phyloP scores from a whole-genome alignment of 106 monocot species.

The Dioscorea zingiberensis region DNA sequence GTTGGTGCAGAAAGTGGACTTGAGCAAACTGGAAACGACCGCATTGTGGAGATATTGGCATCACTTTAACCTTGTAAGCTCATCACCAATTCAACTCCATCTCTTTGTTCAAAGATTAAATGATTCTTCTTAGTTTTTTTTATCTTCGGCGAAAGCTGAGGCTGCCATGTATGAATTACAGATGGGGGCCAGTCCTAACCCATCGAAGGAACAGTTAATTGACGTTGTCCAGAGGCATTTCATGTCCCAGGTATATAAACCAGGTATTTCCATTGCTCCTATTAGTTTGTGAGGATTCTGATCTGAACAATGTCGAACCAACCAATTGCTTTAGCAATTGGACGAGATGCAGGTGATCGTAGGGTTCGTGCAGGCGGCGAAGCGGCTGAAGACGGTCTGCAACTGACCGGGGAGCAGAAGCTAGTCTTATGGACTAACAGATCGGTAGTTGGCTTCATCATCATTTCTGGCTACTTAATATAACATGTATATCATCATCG shows the following conservation, averaged over 20 bases:
- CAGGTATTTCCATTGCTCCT: too few species aligned
- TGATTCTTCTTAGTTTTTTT: not conserved
- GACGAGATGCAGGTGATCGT: conserved; percentile 70
- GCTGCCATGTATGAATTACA: conserved; percentile 8
- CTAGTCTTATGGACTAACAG: not conserved
- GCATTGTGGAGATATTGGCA: conserved; percentile 75
- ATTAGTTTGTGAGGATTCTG: not conserved
- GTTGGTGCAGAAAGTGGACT: conserved; percentile 57
- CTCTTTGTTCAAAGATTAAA: too few species aligned
- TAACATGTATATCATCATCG: conserved; percentile 4
- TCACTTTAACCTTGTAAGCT: conserved; percentile 74
- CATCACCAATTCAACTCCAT: not conserved
- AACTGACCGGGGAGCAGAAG: conserved; percentile 9
- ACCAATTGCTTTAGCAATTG: conserved; percentile 39
- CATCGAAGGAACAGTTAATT: conserved; percentile 81
- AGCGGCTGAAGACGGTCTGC: conserved; percentile 51
- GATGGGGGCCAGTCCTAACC: conserved; percentile 55
- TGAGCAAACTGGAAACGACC: conserved; percentile 75
- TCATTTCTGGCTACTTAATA: not conserved
- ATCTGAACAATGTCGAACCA: not conserved
- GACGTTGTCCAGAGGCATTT: conserved; percentile 81
- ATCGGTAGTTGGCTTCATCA: not conserved
- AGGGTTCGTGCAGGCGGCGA: conserved; percentile 58
- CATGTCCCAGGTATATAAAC: conserved; percentile 65
- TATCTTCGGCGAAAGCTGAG: too few species aligned